Percentiles rank a stretch among this genome's conserved stretches.
These are phyloP conservation scores for Fusarium coicis DNA, from an alignment of 2,329 filamentous ascomycete genomes.

Conservation along the genomic window DNA sequence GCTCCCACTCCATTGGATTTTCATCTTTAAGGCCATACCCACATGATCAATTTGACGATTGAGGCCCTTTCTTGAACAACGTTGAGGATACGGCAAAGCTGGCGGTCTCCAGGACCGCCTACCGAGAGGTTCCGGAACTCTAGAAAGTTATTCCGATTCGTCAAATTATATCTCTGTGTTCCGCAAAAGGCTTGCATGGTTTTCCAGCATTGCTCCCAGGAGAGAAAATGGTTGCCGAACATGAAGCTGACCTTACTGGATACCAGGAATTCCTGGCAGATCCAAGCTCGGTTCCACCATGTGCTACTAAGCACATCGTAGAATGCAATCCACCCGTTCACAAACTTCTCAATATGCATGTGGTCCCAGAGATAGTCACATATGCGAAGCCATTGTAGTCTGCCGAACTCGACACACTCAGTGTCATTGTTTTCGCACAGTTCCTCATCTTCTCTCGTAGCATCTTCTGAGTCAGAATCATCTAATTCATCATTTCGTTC, in stretches of 20 bases:
- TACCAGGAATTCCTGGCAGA: not conserved
- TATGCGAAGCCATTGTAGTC: no score
- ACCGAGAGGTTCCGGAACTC: no score
- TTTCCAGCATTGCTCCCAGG: not conserved
- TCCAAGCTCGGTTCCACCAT: not conserved
- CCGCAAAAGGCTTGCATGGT: rapidly evolving
- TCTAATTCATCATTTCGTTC: no score
- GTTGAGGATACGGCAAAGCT: not conserved
- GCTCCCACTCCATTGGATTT: rapidly evolving
- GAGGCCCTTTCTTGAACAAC: rapidly evolving
- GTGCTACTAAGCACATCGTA: rapidly evolving
- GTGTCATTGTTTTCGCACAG: no score
- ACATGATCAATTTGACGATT: rapidly evolving
- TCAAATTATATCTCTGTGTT: no score
- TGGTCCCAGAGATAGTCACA: rapidly evolving
- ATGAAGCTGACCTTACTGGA: rapidly evolving
- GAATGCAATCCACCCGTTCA: not conserved
- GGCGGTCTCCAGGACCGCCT: no score
- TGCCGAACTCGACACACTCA: no score
- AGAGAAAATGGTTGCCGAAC: rapidly evolving
- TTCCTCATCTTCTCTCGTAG: no score
- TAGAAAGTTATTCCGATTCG: no score
- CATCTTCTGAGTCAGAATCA: no score
- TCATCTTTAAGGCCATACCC: rapidly evolving
- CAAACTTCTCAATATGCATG: not conserved